Base-by-base conservation (phyloP, 495 filamentous ascomycete genomes). In the Penicillium coprophilum region DNA sequence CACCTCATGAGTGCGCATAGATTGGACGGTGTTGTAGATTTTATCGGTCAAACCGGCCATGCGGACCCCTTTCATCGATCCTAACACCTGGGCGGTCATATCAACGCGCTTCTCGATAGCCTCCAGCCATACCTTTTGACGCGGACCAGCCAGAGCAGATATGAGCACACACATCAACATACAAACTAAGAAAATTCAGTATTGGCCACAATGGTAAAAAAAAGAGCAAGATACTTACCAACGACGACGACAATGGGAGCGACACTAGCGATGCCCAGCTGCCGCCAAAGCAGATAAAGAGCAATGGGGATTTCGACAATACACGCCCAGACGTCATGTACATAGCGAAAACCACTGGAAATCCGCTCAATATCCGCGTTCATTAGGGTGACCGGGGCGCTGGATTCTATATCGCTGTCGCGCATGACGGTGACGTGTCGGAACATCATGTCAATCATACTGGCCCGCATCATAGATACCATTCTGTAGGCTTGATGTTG, bases 321-420 rank as follows among this genome's bases (percentile, higher is more conserved):
- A 48, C 77, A 73, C 0, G 79, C 80, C 79, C 79, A 83, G 23
- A 77, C 48, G 49, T 82, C 77, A 49, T 83, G 75, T n/a, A 80
- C 53, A 20, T 55, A 44, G n/a, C 60, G 49, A 34, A 74, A 64
- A 5, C 70, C 75, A 30, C 55, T 59, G 7, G 57, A 60, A 21
- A 81, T 72, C 15, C 74, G 65, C 47, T 81, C 77, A 40, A 81
- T 62, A 53, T 83, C 80, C 12, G 78, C 78, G 76, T 74, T 82
- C 74, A 83, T 82, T 1, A 87, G 70, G 0, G 83, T 82, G 4
- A 83, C 50, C 0, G 77, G 36, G 28, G 28, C 28, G 28, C 28
- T 30, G 28, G 28, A 30, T 39, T 15, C 36, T 17, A 39, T 39
- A 39, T 39, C 36, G 36, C 13, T 15, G 13, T 39, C 17, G 13